Percentiles rank a stretch among this genome's conserved stretches.
Conservation (phyloP, 345 rosid genomes). For the Gossypium raimondii region DNA sequence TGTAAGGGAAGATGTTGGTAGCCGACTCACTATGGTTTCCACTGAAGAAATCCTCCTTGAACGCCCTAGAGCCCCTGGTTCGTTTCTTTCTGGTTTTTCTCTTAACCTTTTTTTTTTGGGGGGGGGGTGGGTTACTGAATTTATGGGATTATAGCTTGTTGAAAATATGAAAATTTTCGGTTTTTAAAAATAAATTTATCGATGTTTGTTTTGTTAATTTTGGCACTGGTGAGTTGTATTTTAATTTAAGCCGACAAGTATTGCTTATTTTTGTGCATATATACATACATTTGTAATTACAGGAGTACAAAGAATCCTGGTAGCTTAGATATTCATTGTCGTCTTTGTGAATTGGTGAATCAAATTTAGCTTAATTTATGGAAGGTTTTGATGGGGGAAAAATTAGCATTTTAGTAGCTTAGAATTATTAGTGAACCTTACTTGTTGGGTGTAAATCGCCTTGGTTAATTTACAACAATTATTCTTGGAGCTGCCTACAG, state of each 20-base stretch:
- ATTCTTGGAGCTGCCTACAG: conserved; percentile 28
- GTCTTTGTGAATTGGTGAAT: neutral
- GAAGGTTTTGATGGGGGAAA: neutral
- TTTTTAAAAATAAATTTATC: neutral
- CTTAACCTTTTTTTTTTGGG: neutral
- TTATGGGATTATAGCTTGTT: neutral
- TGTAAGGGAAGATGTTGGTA: conserved; percentile 57
- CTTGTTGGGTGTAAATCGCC: no score
- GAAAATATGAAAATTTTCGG: neutral
- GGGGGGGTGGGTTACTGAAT: neutral
- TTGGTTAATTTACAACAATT: neutral
- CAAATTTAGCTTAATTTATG: neutral
- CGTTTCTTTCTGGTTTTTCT: neutral
- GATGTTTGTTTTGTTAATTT: neutral
- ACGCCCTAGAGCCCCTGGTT: conserved; percentile 62
- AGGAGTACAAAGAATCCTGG: no score
- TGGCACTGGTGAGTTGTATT: neutral
- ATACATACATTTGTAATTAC: no score
- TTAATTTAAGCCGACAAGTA: neutral
- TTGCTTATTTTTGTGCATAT: neutral
- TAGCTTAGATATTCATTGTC: neutral
- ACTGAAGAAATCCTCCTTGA: conserved; percentile 66
- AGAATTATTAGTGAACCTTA: neutral
- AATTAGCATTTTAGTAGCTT: neutral
- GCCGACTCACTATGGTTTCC: conserved; percentile 67